phyloP scores from a whole-genome alignment of 2,329 filamentous ascomycete genomes.

The Pseudogymnoascus sp. region DNA sequence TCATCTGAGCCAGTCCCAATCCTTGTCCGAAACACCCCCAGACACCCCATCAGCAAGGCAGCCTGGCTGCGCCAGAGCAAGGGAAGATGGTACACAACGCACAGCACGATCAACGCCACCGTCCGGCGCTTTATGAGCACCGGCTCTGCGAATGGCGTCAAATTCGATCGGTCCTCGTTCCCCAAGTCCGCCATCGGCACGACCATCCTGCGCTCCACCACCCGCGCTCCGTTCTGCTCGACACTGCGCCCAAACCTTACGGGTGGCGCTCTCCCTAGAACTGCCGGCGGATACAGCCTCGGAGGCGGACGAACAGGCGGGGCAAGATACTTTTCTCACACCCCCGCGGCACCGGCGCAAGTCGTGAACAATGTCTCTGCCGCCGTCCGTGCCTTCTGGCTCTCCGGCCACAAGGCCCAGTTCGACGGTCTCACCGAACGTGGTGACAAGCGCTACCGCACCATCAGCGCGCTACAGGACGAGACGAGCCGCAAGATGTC shows the following conservation, averaged over 20 bases:
- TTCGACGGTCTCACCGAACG: constrained; percentile 69
- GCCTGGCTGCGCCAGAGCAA: constrained; percentile 56
- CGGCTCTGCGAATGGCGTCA: constrained; percentile 27
- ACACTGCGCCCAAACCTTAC: constrained; percentile 87
- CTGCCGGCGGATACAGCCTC: constrained; percentile 78
- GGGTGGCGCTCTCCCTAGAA: constrained; percentile 73
- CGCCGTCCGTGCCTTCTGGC: constrained; percentile 81
- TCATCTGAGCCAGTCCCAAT: constrained; percentile 45
- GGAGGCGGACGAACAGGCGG: constrained; percentile 63
- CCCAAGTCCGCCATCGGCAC: constrained; percentile 47
- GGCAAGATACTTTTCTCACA: constrained; percentile 82
- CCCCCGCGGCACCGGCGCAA: constrained; percentile 74
- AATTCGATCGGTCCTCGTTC: constrained; percentile 42
- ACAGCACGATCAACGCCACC: constrained; percentile 43
- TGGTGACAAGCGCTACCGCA: constrained; percentile 71
- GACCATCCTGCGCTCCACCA: constrained; percentile 54
- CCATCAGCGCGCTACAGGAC: constrained; percentile 66
- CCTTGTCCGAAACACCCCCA: constrained; percentile 45
- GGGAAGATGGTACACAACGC: constrained; percentile 54
- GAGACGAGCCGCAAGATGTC: constrained; percentile 61
- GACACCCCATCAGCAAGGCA: constrained; percentile 47
- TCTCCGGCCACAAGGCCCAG: constrained; percentile 81
- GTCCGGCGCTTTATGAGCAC: constrained; percentile 32
- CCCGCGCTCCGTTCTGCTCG: constrained; percentile 76
- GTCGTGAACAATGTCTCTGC: constrained; percentile 93